phyloP scores from a whole-genome alignment of 805 yeast species.

The Saturnispora besseyi region DNA sequence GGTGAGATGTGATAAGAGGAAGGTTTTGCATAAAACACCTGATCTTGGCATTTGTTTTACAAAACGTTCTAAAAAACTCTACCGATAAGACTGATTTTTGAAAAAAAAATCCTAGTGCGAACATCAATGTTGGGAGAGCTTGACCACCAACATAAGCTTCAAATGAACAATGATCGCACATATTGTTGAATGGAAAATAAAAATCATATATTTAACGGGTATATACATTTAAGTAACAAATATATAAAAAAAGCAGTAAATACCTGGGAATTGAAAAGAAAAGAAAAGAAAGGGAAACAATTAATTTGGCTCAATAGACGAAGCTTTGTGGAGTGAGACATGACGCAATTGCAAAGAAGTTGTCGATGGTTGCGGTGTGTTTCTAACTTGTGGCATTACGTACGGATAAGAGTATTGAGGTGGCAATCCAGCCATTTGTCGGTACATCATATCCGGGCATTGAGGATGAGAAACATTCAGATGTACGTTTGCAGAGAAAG shows the following conservation, averaged over 20 bases:
- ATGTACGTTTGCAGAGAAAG: not conserved
- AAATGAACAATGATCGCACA: no score
- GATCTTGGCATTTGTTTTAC: no score
- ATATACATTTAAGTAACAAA: not conserved
- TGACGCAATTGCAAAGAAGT: not conserved
- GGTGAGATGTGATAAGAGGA: no score
- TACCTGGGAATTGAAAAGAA: not conserved
- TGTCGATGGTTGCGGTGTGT: not conserved
- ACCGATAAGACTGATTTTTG: no score
- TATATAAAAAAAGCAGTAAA: not conserved
- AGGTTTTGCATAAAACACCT: no score
- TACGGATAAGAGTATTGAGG: conserved; percentile 8
- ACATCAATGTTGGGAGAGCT: no score
- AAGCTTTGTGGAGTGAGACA: not conserved
- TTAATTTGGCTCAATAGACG: not conserved
- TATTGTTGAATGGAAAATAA: not conserved
- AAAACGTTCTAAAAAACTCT: no score
- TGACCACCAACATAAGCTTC: no score
- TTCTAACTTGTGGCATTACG: not conserved
- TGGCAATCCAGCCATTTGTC: not conserved
- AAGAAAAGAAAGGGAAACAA: not conserved
- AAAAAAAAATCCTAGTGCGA: no score
- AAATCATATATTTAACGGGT: not conserved
- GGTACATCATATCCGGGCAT: not conserved
- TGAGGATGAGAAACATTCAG: not conserved